phyloP scores from a whole-genome alignment of 2,329 filamentous ascomycete genomes.

The Colletotrichum sp. region DNA sequence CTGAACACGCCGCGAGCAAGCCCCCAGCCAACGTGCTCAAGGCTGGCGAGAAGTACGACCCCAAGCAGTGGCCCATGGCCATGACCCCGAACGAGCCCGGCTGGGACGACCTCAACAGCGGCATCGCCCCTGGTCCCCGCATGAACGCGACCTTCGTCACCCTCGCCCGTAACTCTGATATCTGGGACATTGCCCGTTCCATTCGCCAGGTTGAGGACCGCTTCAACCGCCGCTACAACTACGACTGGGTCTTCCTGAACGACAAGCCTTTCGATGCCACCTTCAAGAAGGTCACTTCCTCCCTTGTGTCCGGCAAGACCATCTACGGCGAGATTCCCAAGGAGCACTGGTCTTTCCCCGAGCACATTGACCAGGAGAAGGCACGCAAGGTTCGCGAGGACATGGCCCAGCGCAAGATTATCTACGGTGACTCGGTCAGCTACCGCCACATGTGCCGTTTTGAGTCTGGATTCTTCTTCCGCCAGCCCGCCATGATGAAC shows the following conservation, averaged over 20 bases:
- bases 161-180: conserved; percentile 87
- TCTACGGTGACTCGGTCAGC: conserved; percentile 95
- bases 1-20: conserved; percentile 25
- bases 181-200: conserved; percentile 96
- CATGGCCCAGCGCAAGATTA: conserved; percentile 94
- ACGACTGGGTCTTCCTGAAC: conserved; percentile 99
- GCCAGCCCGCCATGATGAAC: conserved; percentile 88
- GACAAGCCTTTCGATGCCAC: conserved; percentile 91
- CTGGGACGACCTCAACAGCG: conserved; percentile 54
- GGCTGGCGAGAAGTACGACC: conserved; percentile 36
- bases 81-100: conserved; percentile 57
- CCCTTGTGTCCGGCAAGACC: conserved; percentile 90
- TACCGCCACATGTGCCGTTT: conserved; percentile 99
- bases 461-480: conserved; percentile 99
- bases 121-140: conserved; percentile 69
- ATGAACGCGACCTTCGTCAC: conserved; percentile 99
- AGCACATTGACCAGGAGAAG: conserved; percentile 94
- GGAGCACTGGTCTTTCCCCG: conserved; percentile 97
- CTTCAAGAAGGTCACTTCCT: conserved; percentile 90
- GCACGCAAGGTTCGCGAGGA: conserved; percentile 90
- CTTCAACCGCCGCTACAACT: conserved; percentile 96
- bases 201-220: conserved; percentile 97
- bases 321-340: conserved; percentile 87
- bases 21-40: conserved; percentile 21
- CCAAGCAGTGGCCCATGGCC: conserved; percentile 53